Conservation (phyloP, 2,329 filamentous ascomycete genomes). For the Neospermospora avenae region DNA sequence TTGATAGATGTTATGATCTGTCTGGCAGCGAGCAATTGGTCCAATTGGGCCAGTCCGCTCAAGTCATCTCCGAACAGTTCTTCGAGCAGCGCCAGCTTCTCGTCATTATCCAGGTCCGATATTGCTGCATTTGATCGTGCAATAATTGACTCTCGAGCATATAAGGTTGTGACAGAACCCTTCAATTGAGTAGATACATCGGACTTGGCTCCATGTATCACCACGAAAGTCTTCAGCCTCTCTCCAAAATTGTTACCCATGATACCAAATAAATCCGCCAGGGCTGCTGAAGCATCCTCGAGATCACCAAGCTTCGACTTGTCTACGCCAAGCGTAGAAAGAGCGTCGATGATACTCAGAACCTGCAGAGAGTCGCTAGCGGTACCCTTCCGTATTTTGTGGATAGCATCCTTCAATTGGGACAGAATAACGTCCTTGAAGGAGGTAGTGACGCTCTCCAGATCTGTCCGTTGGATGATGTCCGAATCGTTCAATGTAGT, state of each 20-base stretch:
- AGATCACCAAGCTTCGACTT: slow-evolving; percentile 17
- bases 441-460: slow-evolving; percentile 11
- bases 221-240: slow-evolving; percentile 26
- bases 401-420: slow-evolving; percentile 21
- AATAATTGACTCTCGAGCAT: slow-evolving; percentile 24
- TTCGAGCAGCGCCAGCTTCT: slow-evolving; percentile 27
- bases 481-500: slow-evolving; percentile 19
- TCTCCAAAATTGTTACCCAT: slow-evolving; percentile 16
- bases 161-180: slow-evolving; percentile 21
- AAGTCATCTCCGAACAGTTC: slow-evolving; percentile 19
- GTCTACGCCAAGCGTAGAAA: slow-evolving; percentile 21
- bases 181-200: neutral
- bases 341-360: slow-evolving; percentile 26
- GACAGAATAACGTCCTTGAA: slow-evolving; percentile 25
- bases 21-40: slow-evolving; percentile 28
- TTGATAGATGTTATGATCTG: slow-evolving; percentile 29
- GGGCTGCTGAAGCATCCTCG: slow-evolving; percentile 13
- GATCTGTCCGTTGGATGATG: slow-evolving; percentile 23
- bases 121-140: slow-evolving; percentile 17
- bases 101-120: slow-evolving; percentile 16
- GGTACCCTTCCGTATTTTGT: slow-evolving; percentile 16
- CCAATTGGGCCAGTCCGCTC: slow-evolving; percentile 15
- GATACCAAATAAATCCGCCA: slow-evolving; percentile 9
- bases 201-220: slow-evolving; percentile 11
- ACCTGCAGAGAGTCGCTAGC: slow-evolving; percentile 18